These are phyloP conservation scores for Pseudonitzschia multistriata DNA, from an alignment of 108 stramenopile species.

Conservation along the genomic window DNA sequence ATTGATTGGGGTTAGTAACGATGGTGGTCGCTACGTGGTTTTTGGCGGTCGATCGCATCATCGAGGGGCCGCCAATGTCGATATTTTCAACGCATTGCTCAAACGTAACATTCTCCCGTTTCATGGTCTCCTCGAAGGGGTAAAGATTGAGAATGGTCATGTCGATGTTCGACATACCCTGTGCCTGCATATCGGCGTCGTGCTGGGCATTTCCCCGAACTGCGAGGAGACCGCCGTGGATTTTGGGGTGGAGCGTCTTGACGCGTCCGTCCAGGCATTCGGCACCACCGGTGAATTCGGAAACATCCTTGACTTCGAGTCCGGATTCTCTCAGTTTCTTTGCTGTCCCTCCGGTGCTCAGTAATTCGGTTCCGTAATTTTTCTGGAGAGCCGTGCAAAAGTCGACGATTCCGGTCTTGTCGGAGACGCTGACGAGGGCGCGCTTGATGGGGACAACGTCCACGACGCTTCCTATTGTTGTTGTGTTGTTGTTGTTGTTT, in stretches of 20 bases:
- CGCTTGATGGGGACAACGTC: conserved; percentile 87
- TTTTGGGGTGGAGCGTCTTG: conserved; percentile 98
- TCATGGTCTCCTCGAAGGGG: conserved; percentile 95
- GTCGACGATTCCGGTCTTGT: conserved; percentile 96
- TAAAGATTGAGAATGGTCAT: conserved; percentile 97
- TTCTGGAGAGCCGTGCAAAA: conserved; percentile 80
- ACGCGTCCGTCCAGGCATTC: conserved; percentile 98
- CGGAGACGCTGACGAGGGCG: conserved; percentile 93
- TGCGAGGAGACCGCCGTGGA: conserved; percentile 94
- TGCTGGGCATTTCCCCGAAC: conserved; percentile 94
- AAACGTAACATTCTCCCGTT: conserved; percentile 51
- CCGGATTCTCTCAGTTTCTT: conserved; percentile 84
- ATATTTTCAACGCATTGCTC: conserved; percentile 98
- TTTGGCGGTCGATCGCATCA: conserved; percentile 97
- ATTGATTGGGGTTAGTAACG: conserved; percentile 89
- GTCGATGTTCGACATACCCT: conserved; percentile 94
- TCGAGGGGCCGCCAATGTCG: conserved; percentile 99
- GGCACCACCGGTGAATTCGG: conserved; percentile 90
- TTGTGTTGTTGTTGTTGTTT: not conserved
- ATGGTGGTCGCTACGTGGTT: conserved; percentile 96
- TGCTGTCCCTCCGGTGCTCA: conserved; percentile 98
- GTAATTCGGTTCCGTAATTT: conserved; percentile 78
- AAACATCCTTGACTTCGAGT: conserved; percentile 82
- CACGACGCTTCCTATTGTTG: conserved; percentile 45
- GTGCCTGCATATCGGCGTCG: conserved; percentile 83